Evolutionary conservation across 2,329 filamentous ascomycete species (phyloP).

Genomic region (Venturia carpophila): DNA sequence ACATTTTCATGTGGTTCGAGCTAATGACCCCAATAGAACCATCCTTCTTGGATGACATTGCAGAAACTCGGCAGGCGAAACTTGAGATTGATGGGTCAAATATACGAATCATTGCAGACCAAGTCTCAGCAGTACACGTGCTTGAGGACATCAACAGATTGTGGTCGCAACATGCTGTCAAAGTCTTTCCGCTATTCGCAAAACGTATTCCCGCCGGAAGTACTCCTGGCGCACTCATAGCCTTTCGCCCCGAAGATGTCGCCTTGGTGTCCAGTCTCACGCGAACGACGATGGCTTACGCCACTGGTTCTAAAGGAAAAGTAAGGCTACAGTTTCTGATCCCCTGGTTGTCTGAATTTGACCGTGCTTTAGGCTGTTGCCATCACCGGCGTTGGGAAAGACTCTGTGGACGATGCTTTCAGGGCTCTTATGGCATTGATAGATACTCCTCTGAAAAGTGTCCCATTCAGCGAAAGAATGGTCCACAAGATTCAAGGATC

Average conservation of each 20-base stretch:
- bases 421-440: background rate
- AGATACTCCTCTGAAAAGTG: background rate
- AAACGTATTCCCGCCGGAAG: too few relatives aligned
- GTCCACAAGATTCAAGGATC: background rate
- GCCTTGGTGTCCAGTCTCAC: conserved; percentile 3
- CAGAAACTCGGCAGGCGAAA: conserved; percentile 26
- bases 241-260: background rate
- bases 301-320: background rate
- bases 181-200: background rate
- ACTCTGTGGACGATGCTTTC: background rate
- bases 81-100: conserved; percentile 26
- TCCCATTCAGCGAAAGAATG: background rate
- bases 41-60: conserved; percentile 26
- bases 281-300: background rate
- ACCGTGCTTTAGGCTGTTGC: background rate
- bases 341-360: background rate
- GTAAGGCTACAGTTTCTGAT: background rate
- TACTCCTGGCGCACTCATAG: background rate
- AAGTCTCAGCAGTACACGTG: conserved; percentile 30
- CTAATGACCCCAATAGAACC: conserved; percentile 17
- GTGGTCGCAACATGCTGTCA: background rate
- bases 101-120: conserved; percentile 32
- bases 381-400: background rate
- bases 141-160: conserved; percentile 28
- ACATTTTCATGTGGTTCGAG: background rate